These are phyloP conservation scores for Alternaria gansuensis DNA, from an alignment of 2,329 filamentous ascomycete species.

Conservation along the genomic window DNA sequence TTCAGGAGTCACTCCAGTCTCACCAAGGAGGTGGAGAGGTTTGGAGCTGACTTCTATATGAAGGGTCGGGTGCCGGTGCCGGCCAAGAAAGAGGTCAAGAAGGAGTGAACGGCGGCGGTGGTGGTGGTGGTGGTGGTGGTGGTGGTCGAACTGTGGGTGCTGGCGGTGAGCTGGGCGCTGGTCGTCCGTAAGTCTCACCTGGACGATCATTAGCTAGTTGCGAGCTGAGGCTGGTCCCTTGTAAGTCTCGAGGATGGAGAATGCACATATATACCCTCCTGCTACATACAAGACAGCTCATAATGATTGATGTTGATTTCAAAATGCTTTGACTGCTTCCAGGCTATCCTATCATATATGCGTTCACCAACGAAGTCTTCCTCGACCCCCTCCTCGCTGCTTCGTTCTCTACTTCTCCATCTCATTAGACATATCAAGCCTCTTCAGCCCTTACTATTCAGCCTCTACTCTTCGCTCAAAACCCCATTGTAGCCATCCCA, in stretches of 20 bases:
- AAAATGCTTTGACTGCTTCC: neutral
- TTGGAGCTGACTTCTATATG: constrained; percentile 34
- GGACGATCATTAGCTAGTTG: neutral
- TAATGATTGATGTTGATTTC: neutral
- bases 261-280: neutral
- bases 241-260: neutral
- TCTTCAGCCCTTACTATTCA: neutral
- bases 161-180: neutral
- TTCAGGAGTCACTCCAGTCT: constrained; percentile 33
- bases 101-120: constrained; percentile 10
- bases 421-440: fast-evolving
- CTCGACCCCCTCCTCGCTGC: neutral
- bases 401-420: fast-evolving
- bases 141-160: neutral
- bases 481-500: neutral
- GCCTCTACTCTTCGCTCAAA: neutral
- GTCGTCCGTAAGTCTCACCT: neutral
- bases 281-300: neutral
- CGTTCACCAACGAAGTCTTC: fast-evolving
- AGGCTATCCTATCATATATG: neutral
- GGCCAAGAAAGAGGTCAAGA: constrained; percentile 17
- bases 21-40: constrained; percentile 44
- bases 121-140: neutral
- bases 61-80: constrained; percentile 34
- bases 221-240: neutral